A percentile compares a stretch with the other conserved stretches of the same genome.
Conservation (phyloP, 78 protist genomes). For the Creolimax fragrantissima region DNA sequence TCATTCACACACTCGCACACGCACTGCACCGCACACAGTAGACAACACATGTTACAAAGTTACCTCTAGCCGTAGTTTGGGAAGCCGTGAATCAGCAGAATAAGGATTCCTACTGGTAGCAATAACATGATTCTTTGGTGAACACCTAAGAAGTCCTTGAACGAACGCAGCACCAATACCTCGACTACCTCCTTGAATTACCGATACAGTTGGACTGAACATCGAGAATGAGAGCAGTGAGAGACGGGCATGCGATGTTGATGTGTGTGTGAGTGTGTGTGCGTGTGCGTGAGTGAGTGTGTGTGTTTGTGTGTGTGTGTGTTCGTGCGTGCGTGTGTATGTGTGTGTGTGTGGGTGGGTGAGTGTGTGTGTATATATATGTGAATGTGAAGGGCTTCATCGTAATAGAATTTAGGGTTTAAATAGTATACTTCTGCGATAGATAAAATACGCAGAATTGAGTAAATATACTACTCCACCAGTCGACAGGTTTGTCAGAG, state of each 20-base stretch:
- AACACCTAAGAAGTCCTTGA: neutral
- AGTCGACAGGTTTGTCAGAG: neutral
- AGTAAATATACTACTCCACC: neutral
- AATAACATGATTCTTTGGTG: neutral
- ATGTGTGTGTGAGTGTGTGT: neutral
- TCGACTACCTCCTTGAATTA: neutral
- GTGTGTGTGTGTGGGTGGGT: neutral
- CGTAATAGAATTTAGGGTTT: neutral
- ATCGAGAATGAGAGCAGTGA: too few relatives aligned
- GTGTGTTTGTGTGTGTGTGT: neutral
- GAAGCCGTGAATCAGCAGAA: neutral
- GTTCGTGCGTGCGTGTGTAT: neutral
- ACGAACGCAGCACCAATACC: neutral
- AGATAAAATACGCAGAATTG: neutral
- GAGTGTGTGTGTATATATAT: neutral
- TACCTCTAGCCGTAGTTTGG: neutral
- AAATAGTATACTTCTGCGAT: neutral
- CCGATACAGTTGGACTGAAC: neutral
- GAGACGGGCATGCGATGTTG: neutral
- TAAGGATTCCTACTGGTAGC: neutral
- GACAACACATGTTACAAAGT: neutral
- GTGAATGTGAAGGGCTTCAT: neutral
- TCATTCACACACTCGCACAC: neutral
- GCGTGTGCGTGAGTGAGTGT: neutral
- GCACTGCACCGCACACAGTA: neutral